Conservation (phyloP, 2,329 filamentous ascomycete genomes). For the Cercospora citrullina region DNA sequence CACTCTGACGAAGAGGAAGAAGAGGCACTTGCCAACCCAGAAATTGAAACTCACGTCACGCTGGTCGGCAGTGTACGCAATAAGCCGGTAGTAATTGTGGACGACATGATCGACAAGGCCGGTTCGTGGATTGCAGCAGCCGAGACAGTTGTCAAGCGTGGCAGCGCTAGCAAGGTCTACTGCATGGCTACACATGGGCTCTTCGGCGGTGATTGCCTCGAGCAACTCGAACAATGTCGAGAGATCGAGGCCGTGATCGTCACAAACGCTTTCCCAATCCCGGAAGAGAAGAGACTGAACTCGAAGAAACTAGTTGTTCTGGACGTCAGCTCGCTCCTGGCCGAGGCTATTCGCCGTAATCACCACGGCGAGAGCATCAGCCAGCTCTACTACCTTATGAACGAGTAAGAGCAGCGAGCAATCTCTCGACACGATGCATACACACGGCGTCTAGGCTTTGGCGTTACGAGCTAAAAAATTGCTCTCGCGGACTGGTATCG, state of each 20-base stretch:
- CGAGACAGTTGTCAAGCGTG: conserved; percentile 92
- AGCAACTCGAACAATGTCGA: conserved; percentile 86
- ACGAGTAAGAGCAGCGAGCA: conserved; percentile 22
- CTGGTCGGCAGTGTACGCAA: conserved; percentile 92
- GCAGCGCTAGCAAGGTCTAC: conserved; percentile 88
- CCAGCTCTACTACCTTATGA: conserved; percentile 50
- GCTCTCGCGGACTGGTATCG: neutral
- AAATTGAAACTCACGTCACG: conserved; percentile 91
- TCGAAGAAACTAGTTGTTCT: conserved; percentile 84
- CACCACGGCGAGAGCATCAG: conserved; percentile 87
- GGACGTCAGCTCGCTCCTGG: conserved; percentile 81
- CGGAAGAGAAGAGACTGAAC: conserved; percentile 66
- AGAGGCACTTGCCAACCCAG: conserved; percentile 75
- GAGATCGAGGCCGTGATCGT: conserved; percentile 94
- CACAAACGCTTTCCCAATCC: conserved; percentile 95
- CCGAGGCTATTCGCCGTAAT: conserved; percentile 92
- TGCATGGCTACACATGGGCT: conserved; percentile 96
- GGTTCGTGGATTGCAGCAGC: conserved; percentile 96
- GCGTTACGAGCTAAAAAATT: neutral
- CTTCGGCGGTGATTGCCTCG: conserved; percentile 85
- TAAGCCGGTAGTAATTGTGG: conserved; percentile 87
- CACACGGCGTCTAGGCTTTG: neutral
- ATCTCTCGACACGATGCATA: neutral
- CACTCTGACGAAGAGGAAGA: conserved; percentile 89
- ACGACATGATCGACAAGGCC: conserved; percentile 98